Conservation (phyloP, 345 rosid genomes). For the Dipteronia dyeriana region DNA sequence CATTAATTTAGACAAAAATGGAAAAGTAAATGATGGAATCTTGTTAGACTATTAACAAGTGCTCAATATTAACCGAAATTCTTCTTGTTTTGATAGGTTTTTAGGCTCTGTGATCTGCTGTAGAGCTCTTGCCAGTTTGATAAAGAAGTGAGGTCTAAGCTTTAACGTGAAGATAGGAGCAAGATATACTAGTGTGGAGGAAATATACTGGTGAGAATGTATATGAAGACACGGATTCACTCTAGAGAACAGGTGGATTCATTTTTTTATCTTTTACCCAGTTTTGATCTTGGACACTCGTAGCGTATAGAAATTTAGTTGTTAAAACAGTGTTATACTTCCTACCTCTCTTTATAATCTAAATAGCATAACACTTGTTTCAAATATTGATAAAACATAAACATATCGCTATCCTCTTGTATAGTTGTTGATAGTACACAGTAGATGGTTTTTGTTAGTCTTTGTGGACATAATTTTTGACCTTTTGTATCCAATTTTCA, state of each 20-base stretch:
- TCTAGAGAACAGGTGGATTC: not conserved
- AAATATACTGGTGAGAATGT: not conserved
- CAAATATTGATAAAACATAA: not conserved
- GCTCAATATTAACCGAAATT: not conserved
- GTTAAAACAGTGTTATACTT: no score
- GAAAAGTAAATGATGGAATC: not conserved
- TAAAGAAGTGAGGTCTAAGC: slow-evolving; percentile 10
- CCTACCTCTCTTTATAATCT: not conserved
- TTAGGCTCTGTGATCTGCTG: not conserved
- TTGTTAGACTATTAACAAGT: not conserved
- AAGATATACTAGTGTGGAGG: not conserved
- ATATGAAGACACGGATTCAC: not conserved
- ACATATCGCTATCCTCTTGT: not conserved
- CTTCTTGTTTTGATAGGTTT: not conserved
- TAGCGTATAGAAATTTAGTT: no score
- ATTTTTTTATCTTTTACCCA: no score
- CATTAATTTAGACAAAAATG: not conserved
- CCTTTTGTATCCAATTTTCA: not conserved
- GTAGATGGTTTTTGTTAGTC: not conserved
- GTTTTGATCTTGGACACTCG: no score
- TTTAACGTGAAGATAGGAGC: not conserved
- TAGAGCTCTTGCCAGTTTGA: not conserved
- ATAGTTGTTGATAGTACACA: not conserved
- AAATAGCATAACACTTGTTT: not conserved
- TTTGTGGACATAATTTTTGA: not conserved